Base-by-base conservation (phyloP, 2,329 filamentous ascomycete species). In the Rutstroemia sydowiana region DNA sequence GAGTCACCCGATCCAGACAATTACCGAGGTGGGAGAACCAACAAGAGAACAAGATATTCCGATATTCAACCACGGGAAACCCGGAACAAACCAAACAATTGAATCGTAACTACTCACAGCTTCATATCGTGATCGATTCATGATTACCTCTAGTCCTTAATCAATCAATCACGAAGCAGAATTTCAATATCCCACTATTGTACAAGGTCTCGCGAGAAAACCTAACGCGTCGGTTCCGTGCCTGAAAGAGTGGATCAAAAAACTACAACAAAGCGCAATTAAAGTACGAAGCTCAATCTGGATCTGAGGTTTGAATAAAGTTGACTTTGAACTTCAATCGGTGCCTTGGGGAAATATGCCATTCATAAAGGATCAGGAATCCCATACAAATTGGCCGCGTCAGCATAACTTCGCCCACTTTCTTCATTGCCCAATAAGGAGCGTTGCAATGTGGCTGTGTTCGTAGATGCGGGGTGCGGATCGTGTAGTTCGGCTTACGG, bases 91-190 rank as follows among this genome's bases (percentile, higher is more conserved):
- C 13, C 16, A 50, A 16, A 2, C 18, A 39, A 18, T 1, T 20
- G 23, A 6, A 32, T 13, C 30, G 7, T 7, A 32, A n/a, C n/a
- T 32, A 59, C 59, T 49, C 53, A 63, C 61, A 5, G 57, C 48
- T 43, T 64, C 59, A 45, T 63, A 64, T 32, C 60, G 53, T 36
- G 56, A 47, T 3, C 60, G 54, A 55, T 43, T 61, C 61, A 63
- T 37, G 13, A 18, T 3, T 41, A 20, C 4, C 30, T 5, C 32
- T 8, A 8, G 21, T 20, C 3, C 10, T 40, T 16, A 26, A 4
- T 26, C 23, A 26, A 26, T 26, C 23, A 26, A 26, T 26, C 23
- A 26, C 23, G 4, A 26, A 26, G 8, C n/a, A n/a, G n/a, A n/a
- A n/a, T n/a, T n/a, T n/a, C n/a, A n/a, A n/a, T n/a, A n/a, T n/a